These are phyloP conservation scores for Spizellomyces punctatus DNA, from an alignment of 192 early-diverging fungal genomes.

Conservation along the genomic window DNA sequence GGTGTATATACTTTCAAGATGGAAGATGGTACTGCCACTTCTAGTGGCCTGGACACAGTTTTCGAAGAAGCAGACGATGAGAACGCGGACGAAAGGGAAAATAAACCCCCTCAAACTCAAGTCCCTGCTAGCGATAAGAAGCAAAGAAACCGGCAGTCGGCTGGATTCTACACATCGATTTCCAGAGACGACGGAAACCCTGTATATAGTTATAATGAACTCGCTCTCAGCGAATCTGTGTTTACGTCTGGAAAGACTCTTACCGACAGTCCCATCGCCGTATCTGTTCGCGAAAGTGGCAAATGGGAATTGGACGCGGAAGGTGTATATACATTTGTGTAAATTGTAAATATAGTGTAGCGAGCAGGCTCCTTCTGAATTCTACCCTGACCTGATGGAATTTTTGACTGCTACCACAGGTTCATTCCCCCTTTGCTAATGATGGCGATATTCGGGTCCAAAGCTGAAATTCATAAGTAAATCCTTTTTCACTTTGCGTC, in stretches of 20 bases:
- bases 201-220: neutral
- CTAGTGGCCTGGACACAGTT: no score
- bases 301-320: conserved; percentile 7
- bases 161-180: neutral
- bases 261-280: neutral
- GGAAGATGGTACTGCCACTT: no score
- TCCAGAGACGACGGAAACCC: neutral
- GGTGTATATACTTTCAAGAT: conserved; percentile 6
- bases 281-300: neutral
- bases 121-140: neutral
- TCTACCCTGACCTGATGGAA: no score
- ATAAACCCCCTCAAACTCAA: neutral
- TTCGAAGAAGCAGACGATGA: neutral
- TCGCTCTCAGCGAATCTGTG: neutral
- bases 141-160: neutral
- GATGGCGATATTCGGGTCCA: conserved; percentile 11
- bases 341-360: neutral
- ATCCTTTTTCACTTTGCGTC: conserved; percentile 53
- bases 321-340: conserved; percentile 1
- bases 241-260: neutral
- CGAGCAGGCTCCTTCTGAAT: no score
- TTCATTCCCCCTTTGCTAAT: no score
- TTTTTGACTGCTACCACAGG: no score
- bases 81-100: neutral
- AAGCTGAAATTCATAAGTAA: conserved; percentile 64